Percentiles rank a stretch among this genome's conserved stretches.
Conservation (phyloP, 1,139 yeast genomes). For the Suhomyces yuchorum region DNA sequence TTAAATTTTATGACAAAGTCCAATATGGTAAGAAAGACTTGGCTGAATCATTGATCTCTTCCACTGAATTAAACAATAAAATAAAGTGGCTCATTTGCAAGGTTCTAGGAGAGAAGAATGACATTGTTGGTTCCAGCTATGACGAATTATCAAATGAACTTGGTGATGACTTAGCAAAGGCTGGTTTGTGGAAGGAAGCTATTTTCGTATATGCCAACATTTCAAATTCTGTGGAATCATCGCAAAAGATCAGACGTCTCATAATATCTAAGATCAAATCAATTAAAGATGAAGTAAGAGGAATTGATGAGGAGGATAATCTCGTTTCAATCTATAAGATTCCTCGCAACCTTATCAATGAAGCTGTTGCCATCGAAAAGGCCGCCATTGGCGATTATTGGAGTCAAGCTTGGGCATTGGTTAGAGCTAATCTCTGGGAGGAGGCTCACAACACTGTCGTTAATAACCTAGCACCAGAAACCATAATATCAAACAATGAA, state of each 20-base stretch:
- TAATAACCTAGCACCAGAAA: conserved; percentile 66
- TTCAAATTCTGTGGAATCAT: conserved; percentile 42
- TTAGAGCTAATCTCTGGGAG: conserved; percentile 60
- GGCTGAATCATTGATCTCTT: conserved; percentile 8
- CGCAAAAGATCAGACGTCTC: conserved; percentile 43
- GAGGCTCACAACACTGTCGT: conserved; percentile 67
- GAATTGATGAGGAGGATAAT: conserved; percentile 34
- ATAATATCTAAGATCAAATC: conserved; percentile 50
- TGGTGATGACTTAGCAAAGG: conserved; percentile 53
- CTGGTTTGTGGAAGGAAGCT: conserved; percentile 60
- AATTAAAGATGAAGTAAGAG: conserved; percentile 30
- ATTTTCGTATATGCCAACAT: conserved; percentile 62
- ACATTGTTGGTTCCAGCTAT: conserved; percentile 2
- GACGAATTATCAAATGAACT: conserved; percentile 52
- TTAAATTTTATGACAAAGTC: conserved; percentile 23
- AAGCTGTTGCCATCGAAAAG: conserved; percentile 53
- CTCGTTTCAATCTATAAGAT: conserved; percentile 41
- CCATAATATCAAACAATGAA: conserved; percentile 51
- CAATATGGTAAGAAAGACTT: conserved; percentile 8
- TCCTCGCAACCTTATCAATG: conserved; percentile 50
- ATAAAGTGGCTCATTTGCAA: conserved; percentile 60
- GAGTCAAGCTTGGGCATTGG: conserved; percentile 61
- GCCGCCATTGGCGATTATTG: conserved; percentile 49
- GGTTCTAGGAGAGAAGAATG: conserved; percentile 30
- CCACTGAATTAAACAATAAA: conserved; percentile 28